Evolutionary conservation across 2,329 filamentous ascomycete species (phyloP).

Genomic region (Penicillium aurantiogriseum): DNA sequence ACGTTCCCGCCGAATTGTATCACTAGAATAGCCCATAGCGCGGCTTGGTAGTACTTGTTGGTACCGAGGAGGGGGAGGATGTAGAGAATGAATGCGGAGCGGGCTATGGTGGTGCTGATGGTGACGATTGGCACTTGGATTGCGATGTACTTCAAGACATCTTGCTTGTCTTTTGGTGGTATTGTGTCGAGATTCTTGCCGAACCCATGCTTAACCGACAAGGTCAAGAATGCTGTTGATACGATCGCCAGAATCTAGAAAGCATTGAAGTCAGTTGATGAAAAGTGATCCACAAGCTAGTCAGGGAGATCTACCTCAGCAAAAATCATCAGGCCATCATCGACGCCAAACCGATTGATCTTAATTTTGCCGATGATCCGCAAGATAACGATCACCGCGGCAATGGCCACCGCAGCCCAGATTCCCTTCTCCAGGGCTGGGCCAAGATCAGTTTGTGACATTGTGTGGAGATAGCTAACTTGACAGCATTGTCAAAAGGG

Average conservation of each 20-base stretch:
- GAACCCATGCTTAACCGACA: conserved; percentile 30
- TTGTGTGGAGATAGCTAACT: conserved; percentile 2
- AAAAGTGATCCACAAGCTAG: neutral
- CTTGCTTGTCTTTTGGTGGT: conserved; percentile 6
- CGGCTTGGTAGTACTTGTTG: conserved; percentile 23
- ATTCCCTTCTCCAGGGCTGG: conserved; percentile 25
- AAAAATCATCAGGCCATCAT: conserved; percentile 33
- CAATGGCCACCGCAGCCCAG: conserved; percentile 29
- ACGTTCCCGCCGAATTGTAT: conserved; percentile 30
- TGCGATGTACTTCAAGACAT: conserved; percentile 29
- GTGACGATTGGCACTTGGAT: conserved; percentile 31
- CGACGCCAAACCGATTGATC: conserved; percentile 28
- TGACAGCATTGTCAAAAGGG: neutral
- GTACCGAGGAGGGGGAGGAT: conserved; percentile 28
- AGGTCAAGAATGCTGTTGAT: conserved; percentile 25
- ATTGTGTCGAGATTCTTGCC: conserved; percentile 22
- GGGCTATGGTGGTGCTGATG: conserved; percentile 31
- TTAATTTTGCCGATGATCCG: conserved; percentile 32
- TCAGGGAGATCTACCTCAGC: conserved; percentile 21
- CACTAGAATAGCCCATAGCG: conserved; percentile 24
- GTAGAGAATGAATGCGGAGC: conserved; percentile 30
- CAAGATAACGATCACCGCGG: conserved; percentile 27
- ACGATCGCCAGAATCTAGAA: conserved; percentile 24
- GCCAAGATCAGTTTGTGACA: conserved; percentile 16
- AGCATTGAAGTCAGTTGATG: neutral